Percentiles rank a stretch among this genome's conserved stretches.
These are phyloP conservation scores for Hypoxylon sp. DNA, from an alignment of 2,329 filamentous ascomycete species.

Conservation along the genomic window DNA sequence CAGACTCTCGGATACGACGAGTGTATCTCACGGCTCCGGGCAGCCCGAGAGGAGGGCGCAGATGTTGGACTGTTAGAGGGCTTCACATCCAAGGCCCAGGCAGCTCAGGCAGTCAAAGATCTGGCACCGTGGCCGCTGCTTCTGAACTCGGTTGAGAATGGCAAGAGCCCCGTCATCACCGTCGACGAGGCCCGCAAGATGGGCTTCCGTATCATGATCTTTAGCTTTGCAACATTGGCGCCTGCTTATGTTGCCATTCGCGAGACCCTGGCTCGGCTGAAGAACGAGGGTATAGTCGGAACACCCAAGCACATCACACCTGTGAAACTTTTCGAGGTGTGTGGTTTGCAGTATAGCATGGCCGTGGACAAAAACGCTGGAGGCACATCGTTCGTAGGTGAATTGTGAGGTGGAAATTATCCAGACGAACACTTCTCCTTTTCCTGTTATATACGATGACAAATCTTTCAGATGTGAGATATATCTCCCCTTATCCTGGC, in stretches of 20 bases:
- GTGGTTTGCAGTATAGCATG: slow-evolving; percentile 52
- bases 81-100: slow-evolving; percentile 65
- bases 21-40: slow-evolving; percentile 63
- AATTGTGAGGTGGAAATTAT: slow-evolving; percentile 20
- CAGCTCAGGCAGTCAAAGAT: slow-evolving; percentile 59
- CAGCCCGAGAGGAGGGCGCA: slow-evolving; percentile 67
- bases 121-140: slow-evolving; percentile 60
- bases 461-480: not conserved
- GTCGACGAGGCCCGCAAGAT: slow-evolving; percentile 66
- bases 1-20: slow-evolving; percentile 70
- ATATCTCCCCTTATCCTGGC: not conserved
- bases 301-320: slow-evolving; percentile 50
- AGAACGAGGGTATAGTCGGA: slow-evolving; percentile 52
- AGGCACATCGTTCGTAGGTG: slow-evolving; percentile 48
- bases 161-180: slow-evolving; percentile 66
- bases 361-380: slow-evolving; percentile 50
- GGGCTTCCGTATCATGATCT: slow-evolving; percentile 72
- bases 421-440: not conserved
- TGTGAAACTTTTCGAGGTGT: slow-evolving; percentile 52
- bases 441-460: not conserved
- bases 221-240: slow-evolving; percentile 64
- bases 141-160: slow-evolving; percentile 70
- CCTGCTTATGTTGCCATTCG: slow-evolving; percentile 61
- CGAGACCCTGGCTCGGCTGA: slow-evolving; percentile 55
- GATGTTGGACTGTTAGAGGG: slow-evolving; percentile 73